Percentiles rank a stretch among this genome's conserved stretches.
Evolutionary conservation across 352 stramenopile genomes (phyloP).

Genomic region (Globisporangium takayamanum): DNA sequence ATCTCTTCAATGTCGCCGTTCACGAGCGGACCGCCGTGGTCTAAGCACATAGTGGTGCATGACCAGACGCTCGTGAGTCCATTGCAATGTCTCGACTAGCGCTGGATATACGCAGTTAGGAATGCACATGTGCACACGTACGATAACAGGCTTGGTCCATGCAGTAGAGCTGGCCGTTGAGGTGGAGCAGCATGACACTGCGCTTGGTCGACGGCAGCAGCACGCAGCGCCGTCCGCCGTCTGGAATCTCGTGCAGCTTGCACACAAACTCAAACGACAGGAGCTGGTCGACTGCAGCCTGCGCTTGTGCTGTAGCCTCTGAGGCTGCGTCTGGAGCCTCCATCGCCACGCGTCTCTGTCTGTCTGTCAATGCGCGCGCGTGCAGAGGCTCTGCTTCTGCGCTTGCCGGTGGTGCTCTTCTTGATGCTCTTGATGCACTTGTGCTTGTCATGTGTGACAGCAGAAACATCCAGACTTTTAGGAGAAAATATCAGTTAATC

Average conservation of each 20-base stretch:
- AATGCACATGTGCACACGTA: conserved; percentile 18
- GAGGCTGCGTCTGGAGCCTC: background rate
- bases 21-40: conserved; percentile 71
- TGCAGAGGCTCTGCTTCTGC: background rate
- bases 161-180: conserved; percentile 64
- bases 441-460: background rate
- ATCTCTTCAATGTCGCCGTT: conserved; percentile 85
- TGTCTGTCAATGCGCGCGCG: background rate
- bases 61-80: too few species aligned
- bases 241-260: conserved; percentile 51
- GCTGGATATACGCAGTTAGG: too few species aligned
- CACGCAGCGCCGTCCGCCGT: conserved; percentile 45
- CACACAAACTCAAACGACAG: conserved; percentile 66
- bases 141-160: conserved; percentile 86
- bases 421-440: background rate
- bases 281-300: conserved; percentile 22
- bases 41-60: conserved; percentile 14
- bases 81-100: too few species aligned
- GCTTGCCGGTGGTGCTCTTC: background rate
- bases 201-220: conserved; percentile 54
- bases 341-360: background rate
- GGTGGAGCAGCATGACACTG: conserved; percentile 64
- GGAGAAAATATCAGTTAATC: too few species aligned
- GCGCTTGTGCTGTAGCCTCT: conserved; percentile 2
- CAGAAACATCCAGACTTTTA: too few species aligned